Evolutionary conservation across 352 stramenopile species (phyloP).

Genomic region (Pythium myriotylum): DNA sequence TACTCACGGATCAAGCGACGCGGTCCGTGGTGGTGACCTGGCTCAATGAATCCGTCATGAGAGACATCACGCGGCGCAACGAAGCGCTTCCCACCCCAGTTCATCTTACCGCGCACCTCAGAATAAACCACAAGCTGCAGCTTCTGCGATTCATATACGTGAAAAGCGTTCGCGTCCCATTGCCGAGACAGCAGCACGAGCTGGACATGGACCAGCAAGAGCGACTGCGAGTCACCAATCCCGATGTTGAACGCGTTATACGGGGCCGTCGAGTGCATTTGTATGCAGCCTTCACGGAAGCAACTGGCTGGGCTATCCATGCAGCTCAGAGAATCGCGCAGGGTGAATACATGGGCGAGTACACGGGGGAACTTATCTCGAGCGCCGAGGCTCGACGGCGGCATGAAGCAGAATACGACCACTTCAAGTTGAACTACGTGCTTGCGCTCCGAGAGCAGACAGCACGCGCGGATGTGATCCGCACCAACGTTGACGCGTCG

Average conservation of each 20-base stretch:
- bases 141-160: constrained; percentile 38
- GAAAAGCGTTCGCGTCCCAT: constrained; percentile 31
- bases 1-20: constrained; percentile 1
- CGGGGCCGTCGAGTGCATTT: constrained; percentile 35
- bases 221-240: constrained; percentile 23
- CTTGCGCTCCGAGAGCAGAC: constrained; percentile 49
- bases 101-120: background rate
- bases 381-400: constrained; percentile 40
- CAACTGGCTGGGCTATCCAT: constrained; percentile 55
- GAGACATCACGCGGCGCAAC: constrained; percentile 23
- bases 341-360: constrained; percentile 56
- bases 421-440: constrained; percentile 48
- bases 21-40: constrained; percentile 4
- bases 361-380: constrained; percentile 67
- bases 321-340: constrained; percentile 34
- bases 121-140: constrained; percentile 5
- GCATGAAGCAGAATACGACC: constrained; percentile 37
- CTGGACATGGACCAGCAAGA: constrained; percentile 27
- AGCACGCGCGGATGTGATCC: constrained; percentile 27
- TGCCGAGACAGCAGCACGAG: constrained; percentile 21
- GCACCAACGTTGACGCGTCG: constrained; percentile 68
- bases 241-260: constrained; percentile 29
- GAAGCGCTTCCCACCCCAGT: constrained; percentile 1
- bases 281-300: constrained; percentile 25
- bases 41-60: background rate